Percentiles rank a stretch among this genome's conserved stretches.
These are phyloP conservation scores for Pseudogymnoascus sp. DNA, from an alignment of 2,329 filamentous ascomycete species.

Conservation along the genomic window DNA sequence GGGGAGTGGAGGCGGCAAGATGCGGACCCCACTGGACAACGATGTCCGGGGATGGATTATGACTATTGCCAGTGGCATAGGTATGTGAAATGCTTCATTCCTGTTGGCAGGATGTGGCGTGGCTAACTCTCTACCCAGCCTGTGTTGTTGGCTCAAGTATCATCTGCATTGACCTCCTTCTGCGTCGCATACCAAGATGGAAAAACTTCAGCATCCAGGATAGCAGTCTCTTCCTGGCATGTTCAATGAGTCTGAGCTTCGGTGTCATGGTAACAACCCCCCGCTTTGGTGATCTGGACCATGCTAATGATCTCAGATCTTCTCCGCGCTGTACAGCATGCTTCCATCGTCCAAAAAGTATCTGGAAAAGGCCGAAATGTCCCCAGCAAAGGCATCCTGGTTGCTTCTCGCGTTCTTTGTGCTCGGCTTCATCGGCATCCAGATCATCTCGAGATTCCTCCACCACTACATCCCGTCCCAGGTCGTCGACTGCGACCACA, in stretches of 20 bases:
- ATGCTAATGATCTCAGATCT: slow-evolving; percentile 55
- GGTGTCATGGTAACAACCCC: slow-evolving; percentile 77
- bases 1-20: slow-evolving; percentile 3
- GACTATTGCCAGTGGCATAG: slow-evolving; percentile 71
- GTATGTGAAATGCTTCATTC: slow-evolving; percentile 35
- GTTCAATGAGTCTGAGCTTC: slow-evolving; percentile 85
- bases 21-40: slow-evolving; percentile 49
- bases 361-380: slow-evolving; percentile 60
- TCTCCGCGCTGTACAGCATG: slow-evolving; percentile 89
- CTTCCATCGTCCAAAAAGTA: slow-evolving; percentile 78
- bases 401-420: slow-evolving; percentile 64
- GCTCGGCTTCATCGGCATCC: slow-evolving; percentile 67
- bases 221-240: slow-evolving; percentile 79
- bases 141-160: slow-evolving; percentile 71
- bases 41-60: slow-evolving; percentile 93
- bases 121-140: slow-evolving; percentile 31
- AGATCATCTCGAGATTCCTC: slow-evolving; percentile 62
- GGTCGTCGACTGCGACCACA: slow-evolving; percentile 73
- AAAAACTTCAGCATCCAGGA: slow-evolving; percentile 80
- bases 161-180: slow-evolving; percentile 76
- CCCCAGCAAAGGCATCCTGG: slow-evolving; percentile 59
- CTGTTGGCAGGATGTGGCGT: background rate
- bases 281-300: no score
- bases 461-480: slow-evolving; percentile 71
- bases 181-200: slow-evolving; percentile 66